Percentiles rank a stretch among this genome's conserved stretches.
Evolutionary conservation across 2,329 filamentous ascomycete species (phyloP).

Genomic region (Neofusicoccum laricinum): DNA sequence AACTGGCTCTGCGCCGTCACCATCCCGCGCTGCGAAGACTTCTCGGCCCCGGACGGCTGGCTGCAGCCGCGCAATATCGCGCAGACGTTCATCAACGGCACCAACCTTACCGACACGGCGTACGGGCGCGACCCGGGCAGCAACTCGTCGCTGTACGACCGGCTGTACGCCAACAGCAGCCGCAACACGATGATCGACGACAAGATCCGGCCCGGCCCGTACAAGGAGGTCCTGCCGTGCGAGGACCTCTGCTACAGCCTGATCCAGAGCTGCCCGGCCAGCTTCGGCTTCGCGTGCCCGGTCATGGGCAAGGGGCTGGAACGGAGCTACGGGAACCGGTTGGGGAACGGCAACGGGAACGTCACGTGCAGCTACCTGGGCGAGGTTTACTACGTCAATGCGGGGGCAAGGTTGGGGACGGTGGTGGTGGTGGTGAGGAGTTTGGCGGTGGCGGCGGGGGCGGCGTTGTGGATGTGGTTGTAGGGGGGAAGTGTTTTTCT

Average conservation of each 20-base stretch:
- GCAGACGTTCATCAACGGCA: conserved; percentile 68
- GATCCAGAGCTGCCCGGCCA: conserved; percentile 78
- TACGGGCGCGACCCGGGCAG: conserved; percentile 19
- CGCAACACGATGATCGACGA: conserved; percentile 72
- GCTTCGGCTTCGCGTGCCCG: conserved; percentile 75
- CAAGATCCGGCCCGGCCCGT: conserved; percentile 75
- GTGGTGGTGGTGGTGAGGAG: background rate
- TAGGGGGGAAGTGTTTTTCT: background rate
- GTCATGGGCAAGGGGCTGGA: conserved; percentile 44
- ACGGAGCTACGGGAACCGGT: conserved; percentile 47
- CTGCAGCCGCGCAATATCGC: conserved; percentile 70
- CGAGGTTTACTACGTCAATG: conserved; percentile 38
- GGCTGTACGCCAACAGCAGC: conserved; percentile 52
- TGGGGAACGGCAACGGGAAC: conserved; percentile 27
- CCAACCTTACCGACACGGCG: conserved; percentile 42
- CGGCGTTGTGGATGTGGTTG: background rate
- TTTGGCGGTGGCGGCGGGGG: background rate
- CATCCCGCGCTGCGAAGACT: conserved; percentile 90
- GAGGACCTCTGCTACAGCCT: conserved; percentile 83
- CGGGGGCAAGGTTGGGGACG: background rate
- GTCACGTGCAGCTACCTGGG: conserved; percentile 42
- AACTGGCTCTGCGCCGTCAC: conserved; percentile 91
- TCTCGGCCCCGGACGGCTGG: conserved; percentile 49
- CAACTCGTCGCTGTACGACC: conserved; percentile 25
- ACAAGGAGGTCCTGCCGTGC: conserved; percentile 90